Percentiles rank a stretch among this genome's conserved stretches.
Evolutionary conservation across 129 eudicot genomes (phyloP).

Genomic region (Gnaphalium uliginosum): DNA sequence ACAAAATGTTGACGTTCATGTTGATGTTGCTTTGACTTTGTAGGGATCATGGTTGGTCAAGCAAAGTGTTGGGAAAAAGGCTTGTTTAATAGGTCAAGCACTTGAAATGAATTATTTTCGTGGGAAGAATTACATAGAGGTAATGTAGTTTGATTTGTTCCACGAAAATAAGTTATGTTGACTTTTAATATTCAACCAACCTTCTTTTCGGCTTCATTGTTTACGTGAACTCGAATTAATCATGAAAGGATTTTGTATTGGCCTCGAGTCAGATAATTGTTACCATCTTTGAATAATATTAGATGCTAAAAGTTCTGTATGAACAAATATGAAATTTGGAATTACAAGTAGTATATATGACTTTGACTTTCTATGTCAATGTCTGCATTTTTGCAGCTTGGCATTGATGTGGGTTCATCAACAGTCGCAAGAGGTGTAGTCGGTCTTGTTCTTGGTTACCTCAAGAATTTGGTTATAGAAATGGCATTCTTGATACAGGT

Average conservation of each 20-base stretch:
- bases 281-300: no score
- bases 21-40: background rate
- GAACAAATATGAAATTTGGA: background rate
- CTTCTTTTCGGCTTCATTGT: background rate
- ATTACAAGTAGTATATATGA: background rate
- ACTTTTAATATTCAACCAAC: constrained; percentile 22
- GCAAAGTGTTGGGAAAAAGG: constrained; percentile 97
- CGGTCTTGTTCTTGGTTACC: constrained; percentile 82
- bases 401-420: constrained; percentile 82
- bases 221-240: background rate
- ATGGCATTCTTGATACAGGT: constrained; percentile 83
- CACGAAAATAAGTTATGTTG: background rate
- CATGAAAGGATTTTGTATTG: background rate
- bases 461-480: constrained; percentile 81
- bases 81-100: constrained; percentile 87
- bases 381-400: constrained; percentile 54
- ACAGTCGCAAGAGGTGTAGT: constrained; percentile 89
- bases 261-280: background rate
- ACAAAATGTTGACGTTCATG: background rate
- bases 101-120: constrained; percentile 67
- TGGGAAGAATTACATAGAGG: constrained; percentile 87
- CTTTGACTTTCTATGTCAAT: background rate
- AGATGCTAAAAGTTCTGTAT: no score
- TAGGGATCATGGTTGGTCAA: constrained; percentile 97
- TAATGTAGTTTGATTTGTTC: constrained; percentile 22